phyloP scores from a whole-genome alignment of 176 grass and related monocot species.

The Rhipidocladum racemiflorum region DNA sequence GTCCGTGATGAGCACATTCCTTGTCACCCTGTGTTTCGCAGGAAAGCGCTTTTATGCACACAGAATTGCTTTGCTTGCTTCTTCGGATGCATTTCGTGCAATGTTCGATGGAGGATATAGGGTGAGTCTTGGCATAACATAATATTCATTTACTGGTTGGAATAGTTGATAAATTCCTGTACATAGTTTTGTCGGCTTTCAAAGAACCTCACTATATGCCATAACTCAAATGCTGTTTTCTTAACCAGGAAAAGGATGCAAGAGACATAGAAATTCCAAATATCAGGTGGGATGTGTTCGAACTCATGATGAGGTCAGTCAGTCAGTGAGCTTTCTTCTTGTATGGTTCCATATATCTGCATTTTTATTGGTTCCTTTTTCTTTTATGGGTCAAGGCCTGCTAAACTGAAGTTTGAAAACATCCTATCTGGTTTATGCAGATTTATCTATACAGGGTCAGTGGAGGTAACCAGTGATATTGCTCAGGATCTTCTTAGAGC shows the following conservation, averaged over 20 bases:
- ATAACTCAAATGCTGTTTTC: constrained; percentile 20
- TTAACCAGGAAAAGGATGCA: constrained; percentile 92
- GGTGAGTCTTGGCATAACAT: constrained; percentile 53
- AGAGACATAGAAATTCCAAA: constrained; percentile 99
- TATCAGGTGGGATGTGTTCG: constrained; percentile 90
- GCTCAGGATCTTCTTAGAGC: constrained; percentile 96
- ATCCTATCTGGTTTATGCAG: constrained; percentile 49
- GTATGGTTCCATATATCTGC: not conserved
- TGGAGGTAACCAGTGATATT: constrained; percentile 72
- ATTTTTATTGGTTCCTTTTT: constrained; percentile 13
- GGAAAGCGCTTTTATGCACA: constrained; percentile 97
- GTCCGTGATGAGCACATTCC: not conserved
- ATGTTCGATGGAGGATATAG: constrained; percentile 99
- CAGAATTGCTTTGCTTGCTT: constrained; percentile 97
- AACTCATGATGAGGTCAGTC: constrained; percentile 95
- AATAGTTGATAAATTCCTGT: not conserved
- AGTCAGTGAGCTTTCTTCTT: not conserved
- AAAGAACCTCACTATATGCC: not conserved
- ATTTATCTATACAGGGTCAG: constrained; percentile 96
- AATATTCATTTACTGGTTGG: constrained; percentile 15
- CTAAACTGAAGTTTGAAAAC: constrained; percentile 15
- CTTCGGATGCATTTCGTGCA: constrained; percentile 98
- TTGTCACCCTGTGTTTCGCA: constrained; percentile 33
- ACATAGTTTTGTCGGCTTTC: not conserved
- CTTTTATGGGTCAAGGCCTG: constrained; percentile 8